A percentile compares a stretch with the other conserved stretches of the same genome.
Conservation (phyloP, 2,329 filamentous ascomycete genomes). For the Neoscytalidium dimidiatum region DNA sequence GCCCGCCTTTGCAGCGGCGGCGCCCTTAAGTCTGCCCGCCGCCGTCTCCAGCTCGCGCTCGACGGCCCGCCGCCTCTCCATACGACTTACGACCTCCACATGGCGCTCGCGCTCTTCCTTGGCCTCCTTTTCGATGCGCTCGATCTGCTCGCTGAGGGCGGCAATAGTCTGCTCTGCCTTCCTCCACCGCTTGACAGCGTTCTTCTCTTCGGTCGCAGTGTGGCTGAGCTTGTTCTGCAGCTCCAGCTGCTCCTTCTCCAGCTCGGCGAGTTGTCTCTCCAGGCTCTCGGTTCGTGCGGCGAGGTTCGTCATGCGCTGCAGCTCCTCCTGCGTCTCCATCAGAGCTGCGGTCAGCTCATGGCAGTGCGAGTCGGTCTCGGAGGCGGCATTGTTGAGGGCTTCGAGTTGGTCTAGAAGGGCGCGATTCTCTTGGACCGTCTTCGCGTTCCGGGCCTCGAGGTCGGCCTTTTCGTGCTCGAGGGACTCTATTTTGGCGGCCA, state of each 20-base stretch:
- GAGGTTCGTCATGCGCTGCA: conserved; percentile 72
- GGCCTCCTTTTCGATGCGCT: conserved; percentile 83
- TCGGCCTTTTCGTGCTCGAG: conserved; percentile 70
- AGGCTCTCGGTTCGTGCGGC: conserved; percentile 74
- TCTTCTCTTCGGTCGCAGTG: conserved; percentile 73
- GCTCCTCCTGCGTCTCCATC: conserved; percentile 73
- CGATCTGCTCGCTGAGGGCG: conserved; percentile 82
- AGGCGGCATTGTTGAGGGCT: conserved; percentile 73
- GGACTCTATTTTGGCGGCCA: conserved; percentile 71
- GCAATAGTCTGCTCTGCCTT: conserved; percentile 78
- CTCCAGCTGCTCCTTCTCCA: conserved; percentile 79
- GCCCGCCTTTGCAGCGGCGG: conserved; percentile 70
- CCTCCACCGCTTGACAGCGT: conserved; percentile 80
- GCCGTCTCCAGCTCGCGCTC: conserved; percentile 81
- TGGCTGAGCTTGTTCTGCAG: conserved; percentile 68
- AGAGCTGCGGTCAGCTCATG: conserved; percentile 75
- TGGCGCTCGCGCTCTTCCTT: conserved; percentile 79
- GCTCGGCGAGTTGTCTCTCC: conserved; percentile 74
- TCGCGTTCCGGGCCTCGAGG: conserved; percentile 75
- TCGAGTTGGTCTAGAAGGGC: conserved; percentile 82
- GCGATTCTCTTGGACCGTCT: conserved; percentile 80
- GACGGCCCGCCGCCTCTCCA: conserved; percentile 80
- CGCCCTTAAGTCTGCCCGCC: conserved; percentile 77
- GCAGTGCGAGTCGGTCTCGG: conserved; percentile 78
- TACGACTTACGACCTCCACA: conserved; percentile 74